phyloP scores from a whole-genome alignment of 1,284 basidiomycete species.

The Rhodotorula sp. region DNA sequence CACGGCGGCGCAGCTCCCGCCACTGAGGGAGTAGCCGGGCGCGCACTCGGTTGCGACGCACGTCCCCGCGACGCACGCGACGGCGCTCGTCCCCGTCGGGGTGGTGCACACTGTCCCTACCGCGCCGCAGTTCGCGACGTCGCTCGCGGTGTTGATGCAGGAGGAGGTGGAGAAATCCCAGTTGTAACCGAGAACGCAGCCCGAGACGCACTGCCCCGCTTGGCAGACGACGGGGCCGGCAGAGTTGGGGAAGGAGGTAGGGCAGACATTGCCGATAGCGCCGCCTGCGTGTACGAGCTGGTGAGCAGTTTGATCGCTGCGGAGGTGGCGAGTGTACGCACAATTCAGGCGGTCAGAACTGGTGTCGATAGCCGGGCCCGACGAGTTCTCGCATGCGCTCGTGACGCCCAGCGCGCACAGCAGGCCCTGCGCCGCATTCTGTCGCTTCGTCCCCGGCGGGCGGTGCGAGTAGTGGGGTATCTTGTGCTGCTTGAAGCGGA shows the following conservation, averaged over 20 bases:
- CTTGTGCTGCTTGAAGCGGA: neutral
- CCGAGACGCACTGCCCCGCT: slow-evolving; percentile 3
- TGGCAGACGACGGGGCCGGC: slow-evolving; percentile 2
- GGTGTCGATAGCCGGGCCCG: neutral
- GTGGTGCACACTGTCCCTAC: neutral
- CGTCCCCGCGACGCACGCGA: neutral
- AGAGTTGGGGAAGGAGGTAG: neutral
- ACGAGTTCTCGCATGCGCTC: neutral
- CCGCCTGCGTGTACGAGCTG: neutral
- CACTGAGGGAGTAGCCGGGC: neutral
- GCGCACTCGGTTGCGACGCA: slow-evolving; percentile 4
- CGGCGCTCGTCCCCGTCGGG: neutral
- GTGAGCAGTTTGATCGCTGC: neutral
- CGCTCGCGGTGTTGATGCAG: slow-evolving; percentile 3
- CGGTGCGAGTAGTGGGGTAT: neutral
- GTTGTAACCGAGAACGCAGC: slow-evolving; percentile 2
- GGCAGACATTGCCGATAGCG: slow-evolving; percentile 9
- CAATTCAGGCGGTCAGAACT: neutral
- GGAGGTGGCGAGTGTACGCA: neutral
- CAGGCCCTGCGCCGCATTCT: neutral
- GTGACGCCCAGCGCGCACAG: neutral
- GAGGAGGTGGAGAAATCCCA: neutral
- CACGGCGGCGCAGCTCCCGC: neutral
- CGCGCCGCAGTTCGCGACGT: slow-evolving; percentile 11
- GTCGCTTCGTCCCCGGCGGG: neutral